Base-by-base conservation (phyloP, 1,284 basidiomycete species). In the Puccinia polysora region DNA sequence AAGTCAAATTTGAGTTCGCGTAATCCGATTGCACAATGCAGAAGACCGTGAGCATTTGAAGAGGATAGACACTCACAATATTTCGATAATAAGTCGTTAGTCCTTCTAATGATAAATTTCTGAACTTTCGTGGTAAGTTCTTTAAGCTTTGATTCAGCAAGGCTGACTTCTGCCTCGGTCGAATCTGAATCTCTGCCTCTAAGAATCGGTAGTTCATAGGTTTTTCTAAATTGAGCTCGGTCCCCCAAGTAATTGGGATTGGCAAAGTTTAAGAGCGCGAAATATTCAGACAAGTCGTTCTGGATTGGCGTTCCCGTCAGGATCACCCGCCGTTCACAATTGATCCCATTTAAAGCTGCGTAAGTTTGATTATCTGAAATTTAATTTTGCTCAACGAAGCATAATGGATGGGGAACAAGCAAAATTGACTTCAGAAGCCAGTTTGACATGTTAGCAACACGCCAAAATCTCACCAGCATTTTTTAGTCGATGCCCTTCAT, bases 231-330 rank as follows among this genome's bases (percentile, higher is more conserved):
- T 73, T 97, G 90, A 72, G 87, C 85, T 79, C 91, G 90, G 2
- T 89, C 86, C 10, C 96, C 96, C 49, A 99, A 85, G 80, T 91
- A 94, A 76, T 93, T 89, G 2, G 96, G 96, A 77, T 97, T 98
- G 70, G 94, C 95, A 77, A 98, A 98, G 81, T 90, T 94, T 65
- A 98, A 85, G 12, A 98, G 84, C 0, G 93, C 92, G 79, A 97
- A 97, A 80, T 97, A 97, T 82, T 97, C 94, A 4, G 93, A 91
- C 20, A 97, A 85, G 79, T 97, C 93, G 79, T 97, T 97, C 87
- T 97, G 80, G 73, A 97, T 94, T 0, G 95, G 95, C 14, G 95
- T 98, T 30, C 95, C 95, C 18, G 95, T 95, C 25, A 98, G 83
- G 75, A 98, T 96, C 45, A 98, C 94, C 15, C 95, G 88, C n/a